Evolutionary conservation across 2,329 filamentous ascomycete genomes (phyloP), one percentile per base, ranked within the genome.

Genomic region (Nemania serpens): DNA sequence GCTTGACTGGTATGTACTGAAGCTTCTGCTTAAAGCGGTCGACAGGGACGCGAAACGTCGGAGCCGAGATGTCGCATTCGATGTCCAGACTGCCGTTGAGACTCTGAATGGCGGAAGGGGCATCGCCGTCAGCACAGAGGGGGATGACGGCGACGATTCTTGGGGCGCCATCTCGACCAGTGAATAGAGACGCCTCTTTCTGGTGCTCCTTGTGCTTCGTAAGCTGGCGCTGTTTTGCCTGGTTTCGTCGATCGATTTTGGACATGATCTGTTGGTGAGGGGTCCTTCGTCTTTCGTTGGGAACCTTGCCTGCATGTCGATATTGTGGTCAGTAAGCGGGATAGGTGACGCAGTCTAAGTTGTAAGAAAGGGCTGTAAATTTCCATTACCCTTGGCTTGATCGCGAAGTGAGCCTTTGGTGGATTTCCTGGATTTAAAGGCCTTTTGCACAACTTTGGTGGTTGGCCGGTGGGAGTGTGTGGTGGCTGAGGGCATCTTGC

Each of bases 201-300:
- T 90, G 83, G 72, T 95, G 90, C 70, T 95, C 92, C 73, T 88
- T 88, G 73, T 93, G 88, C 77, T 98, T 97, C 68, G 88, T 82
- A 64, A 90, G 80, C 71, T 94, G 91, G 75, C 89, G 88, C 81
- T 99, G 95, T 77, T 94, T 94, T 69, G 92, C 91, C 80, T 96
- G 92, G 77, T 99, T 98, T 70, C 92, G 88, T 62, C 95, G 90
- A 77, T 97, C 93, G 75, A 99, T 85, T 78, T 98, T 99, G 61
- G 93, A 96, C 91, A 97, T 94, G 78, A 97, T 87, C 79, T 97
- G 92, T 75, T 99, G 95, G 75, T 97, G 92, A 57, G 91, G 91
- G 15, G 94, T 97, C 77, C 91, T 96, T 72, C 25, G 94, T 96
- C 77, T 91, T 95, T 73, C 94, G 88, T 70, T 82, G 82, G 63